phyloP scores from a whole-genome alignment of 768 basidiomycete species.

The Gautieria morchelliformis region DNA sequence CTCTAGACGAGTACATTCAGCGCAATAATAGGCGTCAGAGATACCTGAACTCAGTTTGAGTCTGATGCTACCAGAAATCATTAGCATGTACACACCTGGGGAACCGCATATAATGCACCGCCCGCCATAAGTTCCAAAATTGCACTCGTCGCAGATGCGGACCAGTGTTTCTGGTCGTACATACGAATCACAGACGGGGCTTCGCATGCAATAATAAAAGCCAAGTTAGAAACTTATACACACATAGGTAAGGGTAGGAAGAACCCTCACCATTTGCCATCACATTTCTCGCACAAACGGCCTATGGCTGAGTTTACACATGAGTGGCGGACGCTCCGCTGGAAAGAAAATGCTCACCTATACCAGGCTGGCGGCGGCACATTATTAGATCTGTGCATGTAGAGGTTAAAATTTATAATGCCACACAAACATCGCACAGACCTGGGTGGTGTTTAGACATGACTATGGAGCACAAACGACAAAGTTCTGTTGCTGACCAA shows the following conservation, averaged over 20 bases:
- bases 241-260: not conserved
- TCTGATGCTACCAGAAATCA: not conserved
- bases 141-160: slow-evolving; percentile 98
- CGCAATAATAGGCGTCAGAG: slow-evolving; percentile 98
- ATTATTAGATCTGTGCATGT: slow-evolving; percentile 76
- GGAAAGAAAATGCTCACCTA: slow-evolving; percentile 46
- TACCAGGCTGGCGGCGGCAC: slow-evolving; percentile 96
- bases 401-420: not conserved
- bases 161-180: slow-evolving; percentile 97
- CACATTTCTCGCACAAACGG: slow-evolving; percentile 96
- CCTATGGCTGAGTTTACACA: slow-evolving; percentile 65
- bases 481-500: too few relatives aligned
- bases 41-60: slow-evolving; percentile 50
- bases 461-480: not conserved
- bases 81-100: slow-evolving; percentile 50
- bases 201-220: slow-evolving; percentile 21
- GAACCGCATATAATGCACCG: slow-evolving; percentile 97
- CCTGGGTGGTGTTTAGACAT: slow-evolving; percentile 94
- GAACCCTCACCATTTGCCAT: slow-evolving; percentile 87
- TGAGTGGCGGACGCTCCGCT: not conserved
- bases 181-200: slow-evolving; percentile 98
- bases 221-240: not conserved
- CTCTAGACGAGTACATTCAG: slow-evolving; percentile 92
- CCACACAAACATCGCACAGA: slow-evolving; percentile 16
- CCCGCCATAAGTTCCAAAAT: slow-evolving; percentile 96